Conservation (phyloP, 352 stramenopile species). For the Phytophthora aleatoria region DNA sequence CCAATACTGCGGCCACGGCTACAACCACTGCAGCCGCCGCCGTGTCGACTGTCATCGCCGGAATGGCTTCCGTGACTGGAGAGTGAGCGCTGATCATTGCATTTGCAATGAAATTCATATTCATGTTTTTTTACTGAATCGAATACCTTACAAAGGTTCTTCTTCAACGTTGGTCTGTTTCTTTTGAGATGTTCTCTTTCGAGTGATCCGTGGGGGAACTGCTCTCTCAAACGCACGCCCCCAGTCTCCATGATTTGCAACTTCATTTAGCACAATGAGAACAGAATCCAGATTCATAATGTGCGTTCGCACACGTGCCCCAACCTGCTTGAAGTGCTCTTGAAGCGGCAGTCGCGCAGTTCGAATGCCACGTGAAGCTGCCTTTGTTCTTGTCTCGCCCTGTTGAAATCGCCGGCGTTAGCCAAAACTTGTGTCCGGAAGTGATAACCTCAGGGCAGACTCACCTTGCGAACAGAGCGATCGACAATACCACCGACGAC, state of each 20-base stretch:
- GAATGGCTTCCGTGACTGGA: constrained; percentile 37
- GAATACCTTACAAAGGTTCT: constrained; percentile 2
- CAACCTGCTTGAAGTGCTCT: constrained; percentile 43
- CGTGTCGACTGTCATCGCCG: constrained; percentile 71
- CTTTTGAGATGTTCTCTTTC: constrained; percentile 22
- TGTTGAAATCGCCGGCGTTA: constrained; percentile 11
- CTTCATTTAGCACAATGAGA: constrained; percentile 72
- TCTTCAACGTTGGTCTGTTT: neutral
- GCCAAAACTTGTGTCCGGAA: neutral
- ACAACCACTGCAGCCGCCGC: constrained; percentile 52
- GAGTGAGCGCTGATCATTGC: constrained; percentile 17
- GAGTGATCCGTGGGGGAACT: constrained; percentile 59
- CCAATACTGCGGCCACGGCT: constrained; percentile 40
- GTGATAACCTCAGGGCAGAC: neutral
- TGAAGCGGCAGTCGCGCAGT: constrained; percentile 69
- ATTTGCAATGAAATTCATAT: neutral
- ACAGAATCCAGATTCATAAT: constrained; percentile 86
- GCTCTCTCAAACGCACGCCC: constrained; percentile 54
- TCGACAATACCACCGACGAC: constrained; percentile 88
- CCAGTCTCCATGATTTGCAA: constrained; percentile 75
- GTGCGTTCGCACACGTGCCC: constrained; percentile 47
- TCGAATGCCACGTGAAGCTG: constrained; percentile 30
- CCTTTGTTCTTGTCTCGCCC: constrained; percentile 55
- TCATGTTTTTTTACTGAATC: constrained; percentile 6
- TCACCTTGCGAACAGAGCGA: constrained; percentile 64